Conservation (phyloP, 2,329 filamentous ascomycete genomes). For the Penicillium hesseltinei region DNA sequence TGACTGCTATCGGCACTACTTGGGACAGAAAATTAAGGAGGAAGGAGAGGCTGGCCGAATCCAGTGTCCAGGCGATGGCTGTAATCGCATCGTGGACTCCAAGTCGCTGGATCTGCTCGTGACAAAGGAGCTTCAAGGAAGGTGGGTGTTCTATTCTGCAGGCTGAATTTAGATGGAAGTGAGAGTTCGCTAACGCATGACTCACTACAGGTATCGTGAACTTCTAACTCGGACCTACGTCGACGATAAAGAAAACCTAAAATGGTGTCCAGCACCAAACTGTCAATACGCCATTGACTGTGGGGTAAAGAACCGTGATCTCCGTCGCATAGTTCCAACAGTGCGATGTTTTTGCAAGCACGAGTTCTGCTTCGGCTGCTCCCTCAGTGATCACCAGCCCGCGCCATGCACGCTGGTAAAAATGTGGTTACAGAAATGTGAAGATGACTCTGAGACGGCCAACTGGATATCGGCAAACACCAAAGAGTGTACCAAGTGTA, state of each 20-base stretch:
- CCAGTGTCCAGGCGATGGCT: conserved; percentile 84
- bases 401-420: conserved; percentile 89
- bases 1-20: conserved; percentile 86
- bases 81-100: conserved; percentile 86
- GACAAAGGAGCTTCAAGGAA: conserved; percentile 54
- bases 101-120: conserved; percentile 79
- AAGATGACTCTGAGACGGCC: conserved; percentile 95
- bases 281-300: conserved; percentile 93
- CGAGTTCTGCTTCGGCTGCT: conserved; percentile 93
- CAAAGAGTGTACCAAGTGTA: conserved; percentile 94
- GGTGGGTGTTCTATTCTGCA: conserved; percentile 41
- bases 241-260: conserved; percentile 90
- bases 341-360: conserved; percentile 82
- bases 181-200: conserved; percentile 12
- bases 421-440: conserved; percentile 96
- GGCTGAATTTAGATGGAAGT: not conserved
- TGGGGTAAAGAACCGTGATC: conserved; percentile 78
- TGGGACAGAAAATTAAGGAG: conserved; percentile 88
- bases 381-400: conserved; percentile 84
- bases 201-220: conserved; percentile 67
- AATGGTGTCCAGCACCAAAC: conserved; percentile 98
- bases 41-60: conserved; percentile 95
- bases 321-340: conserved; percentile 81
- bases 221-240: conserved; percentile 93
- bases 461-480: conserved; percentile 99